These are phyloP conservation scores for Tylopilus plumbeoviolaceoides DNA, from an alignment of 768 basidiomycete genomes.

Conservation along the genomic window DNA sequence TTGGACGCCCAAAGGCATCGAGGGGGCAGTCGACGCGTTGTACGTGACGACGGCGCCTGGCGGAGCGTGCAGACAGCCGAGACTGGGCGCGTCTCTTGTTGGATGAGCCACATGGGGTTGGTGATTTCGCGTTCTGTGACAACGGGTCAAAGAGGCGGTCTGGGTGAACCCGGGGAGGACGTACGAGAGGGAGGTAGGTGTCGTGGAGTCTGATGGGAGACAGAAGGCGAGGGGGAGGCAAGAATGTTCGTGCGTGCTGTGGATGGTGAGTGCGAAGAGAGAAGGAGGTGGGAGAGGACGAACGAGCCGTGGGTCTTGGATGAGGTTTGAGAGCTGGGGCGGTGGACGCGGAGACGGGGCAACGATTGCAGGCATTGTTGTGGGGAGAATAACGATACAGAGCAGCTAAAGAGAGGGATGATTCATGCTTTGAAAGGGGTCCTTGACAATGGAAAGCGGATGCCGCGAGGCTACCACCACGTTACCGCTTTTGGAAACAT, in stretches of 20 bases:
- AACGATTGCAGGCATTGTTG: slow-evolving; percentile 40
- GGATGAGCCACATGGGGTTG: slow-evolving; percentile 35
- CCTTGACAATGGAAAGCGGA: slow-evolving; percentile 22
- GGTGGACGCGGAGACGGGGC: slow-evolving; percentile 37
- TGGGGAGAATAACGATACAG: slow-evolving; percentile 33
- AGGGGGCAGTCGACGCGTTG: slow-evolving; percentile 39
- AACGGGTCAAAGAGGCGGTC: slow-evolving; percentile 6
- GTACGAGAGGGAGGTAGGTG: slow-evolving; percentile 18
- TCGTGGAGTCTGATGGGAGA: slow-evolving; percentile 38
- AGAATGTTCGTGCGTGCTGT: slow-evolving; percentile 23
- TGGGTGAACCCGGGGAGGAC: slow-evolving; percentile 1
- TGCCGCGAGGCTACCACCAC: slow-evolving; percentile 21
- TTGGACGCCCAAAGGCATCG: slow-evolving; percentile 30
- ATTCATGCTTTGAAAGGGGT: slow-evolving; percentile 20
- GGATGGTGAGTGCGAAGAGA: slow-evolving; percentile 3
- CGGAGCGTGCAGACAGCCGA: slow-evolving; percentile 34
- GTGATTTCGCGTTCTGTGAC: slow-evolving; percentile 36
- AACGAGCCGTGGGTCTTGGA: slow-evolving; percentile 5
- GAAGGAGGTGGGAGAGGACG: slow-evolving; percentile 3
- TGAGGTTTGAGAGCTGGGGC: slow-evolving; percentile 13
- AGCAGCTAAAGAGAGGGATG: slow-evolving; percentile 25
- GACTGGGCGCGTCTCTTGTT: slow-evolving; percentile 36
- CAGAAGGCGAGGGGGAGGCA: slow-evolving; percentile 33
- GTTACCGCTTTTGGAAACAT: slow-evolving; percentile 23
- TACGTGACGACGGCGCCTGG: slow-evolving; percentile 40